Conservation (phyloP, 768 basidiomycete genomes). For the Psilocybe azurescens region DNA sequence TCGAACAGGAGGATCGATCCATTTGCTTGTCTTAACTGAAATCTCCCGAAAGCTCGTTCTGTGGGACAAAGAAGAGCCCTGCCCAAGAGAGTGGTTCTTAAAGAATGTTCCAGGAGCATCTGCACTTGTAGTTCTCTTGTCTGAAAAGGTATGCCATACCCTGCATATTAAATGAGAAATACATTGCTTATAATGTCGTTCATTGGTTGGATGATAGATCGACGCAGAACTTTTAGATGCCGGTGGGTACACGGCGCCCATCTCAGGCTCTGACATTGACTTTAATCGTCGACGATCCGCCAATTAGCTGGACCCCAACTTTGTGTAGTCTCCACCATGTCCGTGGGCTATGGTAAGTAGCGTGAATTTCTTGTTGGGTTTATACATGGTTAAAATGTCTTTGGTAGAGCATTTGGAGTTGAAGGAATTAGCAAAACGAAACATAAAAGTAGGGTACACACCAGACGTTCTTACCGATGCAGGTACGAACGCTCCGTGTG, state of each 20-base stretch:
- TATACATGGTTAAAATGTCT: background rate
- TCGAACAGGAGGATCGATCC: background rate
- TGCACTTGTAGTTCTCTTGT: conserved; percentile 68
- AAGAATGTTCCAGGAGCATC: conserved; percentile 69
- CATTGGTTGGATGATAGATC: conserved; percentile 47
- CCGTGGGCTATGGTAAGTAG: conserved; percentile 80
- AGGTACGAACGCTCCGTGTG: conserved; percentile 45
- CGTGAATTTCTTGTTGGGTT: background rate
- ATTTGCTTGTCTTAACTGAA: background rate
- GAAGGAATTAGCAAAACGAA: conserved; percentile 57
- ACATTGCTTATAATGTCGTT: background rate
- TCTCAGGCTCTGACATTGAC: background rate
- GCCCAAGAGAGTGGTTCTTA: conserved; percentile 73
- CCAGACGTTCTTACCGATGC: conserved; percentile 95
- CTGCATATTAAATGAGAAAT: background rate
- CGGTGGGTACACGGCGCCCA: conserved; percentile 33
- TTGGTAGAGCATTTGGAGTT: conserved; percentile 81
- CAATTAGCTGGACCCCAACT: conserved; percentile 71
- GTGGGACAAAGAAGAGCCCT: conserved; percentile 58
- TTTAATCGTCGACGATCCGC: background rate
- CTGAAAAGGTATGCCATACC: conserved; percentile 62
- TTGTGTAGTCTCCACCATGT: conserved; percentile 91
- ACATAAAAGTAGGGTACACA: conserved; percentile 85
- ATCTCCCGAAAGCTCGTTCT: conserved; percentile 36
- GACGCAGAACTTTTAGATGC: conserved; percentile 74